Base-by-base conservation (phyloP, 495 filamentous ascomycete genomes). In the Talaromyces proteolyticus region DNA sequence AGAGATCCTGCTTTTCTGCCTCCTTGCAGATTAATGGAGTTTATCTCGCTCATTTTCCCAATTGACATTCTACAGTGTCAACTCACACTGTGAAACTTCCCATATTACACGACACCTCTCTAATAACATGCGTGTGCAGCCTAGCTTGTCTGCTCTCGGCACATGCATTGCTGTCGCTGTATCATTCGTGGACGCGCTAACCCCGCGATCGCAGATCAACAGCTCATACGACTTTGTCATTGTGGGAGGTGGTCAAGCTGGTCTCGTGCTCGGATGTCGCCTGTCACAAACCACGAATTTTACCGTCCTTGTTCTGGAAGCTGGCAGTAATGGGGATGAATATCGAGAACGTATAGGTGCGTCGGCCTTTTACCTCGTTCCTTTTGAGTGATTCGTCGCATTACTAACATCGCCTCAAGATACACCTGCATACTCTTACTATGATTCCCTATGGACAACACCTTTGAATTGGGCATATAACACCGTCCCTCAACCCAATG, bases 221-320 rank as follows among this genome's bases (percentile, higher is more conserved):
- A 56, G 60, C 26, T 49, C 58, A 1, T 77, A 76, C 36, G 73
- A 75, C 42, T 77, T 75, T 56, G 61, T 79, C 39, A 62, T 77
- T 42, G 63, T 73, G 5, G 73, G 75, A 12, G 73, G 71, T 19
- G 64, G 70, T 53, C 53, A 66, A 55, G 51, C 67, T 46, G 61
- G 70, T 57, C 64, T 69, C 19, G 60, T 64, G 11, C 37, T 64
- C 19, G 59, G 57, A 25, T 53, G 42, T 18, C 58, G 60, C 14
- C 42, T 61, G 20, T 60, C 57, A 7, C 54, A 63, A 50, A 50
- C 64, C 24, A 44, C 49, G 6, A 64, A 61, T 52, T 58, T 68
- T 29, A 65, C 53, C 10, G 68, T 74, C 1, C 63, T 75, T 16
- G 68, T 74, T 20, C 57, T 77, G 0, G 72, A 75, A 51, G 62